Evolutionary conservation across 2,329 filamentous ascomycete species (phyloP), one percentile per base, ranked within the genome.

Genomic region (Zymoseptoria brevis): DNA sequence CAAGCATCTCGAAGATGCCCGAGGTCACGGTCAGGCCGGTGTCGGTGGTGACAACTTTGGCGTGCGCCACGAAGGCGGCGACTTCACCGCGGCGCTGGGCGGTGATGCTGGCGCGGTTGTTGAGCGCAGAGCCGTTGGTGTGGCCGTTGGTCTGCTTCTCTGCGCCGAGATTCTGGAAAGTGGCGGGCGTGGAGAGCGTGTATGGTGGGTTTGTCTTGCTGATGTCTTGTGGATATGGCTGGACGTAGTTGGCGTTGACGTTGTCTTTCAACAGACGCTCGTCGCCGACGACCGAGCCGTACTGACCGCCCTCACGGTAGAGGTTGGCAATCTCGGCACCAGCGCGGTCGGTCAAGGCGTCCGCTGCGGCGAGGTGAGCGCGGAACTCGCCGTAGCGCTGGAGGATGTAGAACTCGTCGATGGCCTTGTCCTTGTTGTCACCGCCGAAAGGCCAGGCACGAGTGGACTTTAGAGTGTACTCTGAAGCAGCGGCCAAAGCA

Each of bases 351-450:
- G 81, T 80, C 0, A 88, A 75, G 0, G 84, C 77, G 30, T 82
- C 81, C 0, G 83, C 80, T 1, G 84, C 84, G 1, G 82, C 77
- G 0, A 87, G 75, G 66, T 86, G 82, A 1, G 85, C 84, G 48
- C 83, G 77, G 69, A 82, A 86, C 67, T 82, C 85, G 22, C 85
- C 85, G 63, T 88, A 87, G 3, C 81, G 80, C 51, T 82, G 80
- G 16, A 87, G 77, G 56, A 88, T 81, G 68, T 87, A 87, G 68
- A 84, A 86, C 58, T 87, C 85, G 3, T 87, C 84, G 0, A 79
- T 80, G 0, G 81, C 76, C 1, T 77, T 78, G 2, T 81, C 76
- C 60, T 87, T 87, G 69, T 82, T 81, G 58, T 87, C 83, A 1
- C 83, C 82, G 5, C 83, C 83, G 60, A 75, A 87, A 0, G 85